Conservation (phyloP, 1,284 basidiomycete genomes). For the Xerocomus amazonicus region DNA sequence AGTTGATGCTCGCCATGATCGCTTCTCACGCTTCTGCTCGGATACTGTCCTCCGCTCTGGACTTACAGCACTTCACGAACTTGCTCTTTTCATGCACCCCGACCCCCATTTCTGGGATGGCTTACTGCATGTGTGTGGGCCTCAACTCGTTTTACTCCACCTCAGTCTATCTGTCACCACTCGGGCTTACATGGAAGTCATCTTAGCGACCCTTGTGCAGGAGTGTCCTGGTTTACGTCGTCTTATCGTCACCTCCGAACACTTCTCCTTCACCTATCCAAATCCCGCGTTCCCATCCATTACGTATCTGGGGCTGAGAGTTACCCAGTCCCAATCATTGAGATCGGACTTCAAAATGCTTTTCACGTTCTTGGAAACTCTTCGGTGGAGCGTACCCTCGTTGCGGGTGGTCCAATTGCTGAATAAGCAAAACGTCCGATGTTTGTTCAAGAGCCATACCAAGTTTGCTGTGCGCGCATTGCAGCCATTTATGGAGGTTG, state of each 20-base stretch:
- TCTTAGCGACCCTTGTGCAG: slow-evolving; percentile 9
- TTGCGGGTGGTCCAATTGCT: slow-evolving; percentile 25
- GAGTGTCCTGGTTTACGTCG: slow-evolving; percentile 20
- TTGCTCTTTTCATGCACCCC: slow-evolving; percentile 10
- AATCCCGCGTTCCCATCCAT: slow-evolving; percentile 16
- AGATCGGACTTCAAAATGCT: slow-evolving; percentile 9
- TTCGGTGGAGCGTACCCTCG: slow-evolving; percentile 17
- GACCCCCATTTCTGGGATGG: slow-evolving; percentile 7
- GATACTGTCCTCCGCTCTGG: not conserved
- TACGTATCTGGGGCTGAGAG: slow-evolving; percentile 18
- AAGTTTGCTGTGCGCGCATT: slow-evolving; percentile 11
- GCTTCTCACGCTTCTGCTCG: not conserved
- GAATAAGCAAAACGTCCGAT: slow-evolving; percentile 17
- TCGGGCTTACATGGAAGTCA: not conserved
- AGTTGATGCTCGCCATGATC: not conserved
- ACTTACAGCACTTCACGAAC: slow-evolving; percentile 18
- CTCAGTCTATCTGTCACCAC: not conserved
- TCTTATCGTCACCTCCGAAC: slow-evolving; percentile 18
- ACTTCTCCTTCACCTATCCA: not conserved
- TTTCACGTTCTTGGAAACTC: slow-evolving; percentile 12
- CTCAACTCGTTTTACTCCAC: slow-evolving; percentile 21
- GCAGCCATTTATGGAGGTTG: slow-evolving; percentile 1
- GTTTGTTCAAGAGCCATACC: slow-evolving; percentile 18
- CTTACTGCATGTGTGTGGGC: slow-evolving; percentile 10
- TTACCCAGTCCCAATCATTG: slow-evolving; percentile 2